Conservation (phyloP, 768 basidiomycete genomes). For the Suillus paluster region DNA sequence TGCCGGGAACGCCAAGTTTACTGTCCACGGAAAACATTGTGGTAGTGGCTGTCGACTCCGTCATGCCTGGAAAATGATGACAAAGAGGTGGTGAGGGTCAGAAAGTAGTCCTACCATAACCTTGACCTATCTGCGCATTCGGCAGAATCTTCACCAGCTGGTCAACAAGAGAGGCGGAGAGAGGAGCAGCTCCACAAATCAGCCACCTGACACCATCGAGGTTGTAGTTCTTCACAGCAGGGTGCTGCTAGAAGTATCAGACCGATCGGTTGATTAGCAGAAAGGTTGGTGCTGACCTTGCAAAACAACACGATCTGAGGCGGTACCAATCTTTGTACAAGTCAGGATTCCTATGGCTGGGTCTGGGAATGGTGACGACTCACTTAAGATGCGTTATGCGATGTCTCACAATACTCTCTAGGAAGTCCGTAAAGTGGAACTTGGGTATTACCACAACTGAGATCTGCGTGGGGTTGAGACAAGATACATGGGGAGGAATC, state of each 20-base stretch:
- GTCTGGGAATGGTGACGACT: slow-evolving; percentile 19
- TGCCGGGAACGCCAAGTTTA: slow-evolving; percentile 57
- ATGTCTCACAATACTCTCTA: slow-evolving; percentile 62
- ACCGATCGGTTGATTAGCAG: slow-evolving; percentile 8
- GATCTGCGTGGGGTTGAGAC: slow-evolving; percentile 42
- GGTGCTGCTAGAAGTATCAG: slow-evolving; percentile 44
- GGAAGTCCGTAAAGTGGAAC: slow-evolving; percentile 65
- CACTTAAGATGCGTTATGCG: slow-evolving; percentile 61
- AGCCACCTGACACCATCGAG: slow-evolving; percentile 55
- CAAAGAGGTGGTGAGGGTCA: neutral
- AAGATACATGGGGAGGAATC: neutral
- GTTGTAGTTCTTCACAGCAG: slow-evolving; percentile 52
- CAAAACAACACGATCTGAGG: slow-evolving; percentile 69
- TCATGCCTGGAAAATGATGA: slow-evolving; percentile 53
- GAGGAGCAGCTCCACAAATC: slow-evolving; percentile 66
- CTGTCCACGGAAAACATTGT: slow-evolving; percentile 51
- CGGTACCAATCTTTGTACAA: slow-evolving; percentile 55
- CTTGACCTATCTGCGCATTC: slow-evolving; percentile 67
- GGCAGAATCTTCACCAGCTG: slow-evolving; percentile 52
- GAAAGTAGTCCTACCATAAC: slow-evolving; percentile 49
- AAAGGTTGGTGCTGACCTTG: slow-evolving; percentile 49
- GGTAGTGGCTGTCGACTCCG: slow-evolving; percentile 61
- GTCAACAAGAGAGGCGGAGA: slow-evolving; percentile 58
- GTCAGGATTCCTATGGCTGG: neutral
- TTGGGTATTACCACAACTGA: slow-evolving; percentile 63